These are phyloP conservation scores for Lumnitzera racemosa DNA, from an alignment of 345 rosid genomes.

Conservation along the genomic window DNA sequence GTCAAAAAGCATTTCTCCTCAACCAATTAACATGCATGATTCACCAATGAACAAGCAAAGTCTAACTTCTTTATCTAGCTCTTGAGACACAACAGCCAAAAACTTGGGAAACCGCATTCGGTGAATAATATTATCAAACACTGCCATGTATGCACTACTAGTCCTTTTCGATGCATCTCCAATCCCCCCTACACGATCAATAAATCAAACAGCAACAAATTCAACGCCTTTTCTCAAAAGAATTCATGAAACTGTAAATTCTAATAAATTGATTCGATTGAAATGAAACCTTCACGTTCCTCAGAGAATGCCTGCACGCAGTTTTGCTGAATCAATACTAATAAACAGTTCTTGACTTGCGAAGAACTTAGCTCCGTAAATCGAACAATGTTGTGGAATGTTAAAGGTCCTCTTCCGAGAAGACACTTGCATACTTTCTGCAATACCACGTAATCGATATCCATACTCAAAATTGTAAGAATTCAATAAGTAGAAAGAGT, in stretches of 20 bases:
- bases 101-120: constrained; percentile 70
- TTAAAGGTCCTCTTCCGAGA: constrained; percentile 55
- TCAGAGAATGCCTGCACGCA: constrained; percentile 67
- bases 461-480: neutral
- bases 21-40: neutral
- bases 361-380: constrained; percentile 29
- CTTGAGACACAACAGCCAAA: constrained; percentile 35
- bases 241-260: neutral
- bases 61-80: constrained; percentile 48
- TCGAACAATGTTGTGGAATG: constrained; percentile 36
- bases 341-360: constrained; percentile 57
- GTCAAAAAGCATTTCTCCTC: neutral
- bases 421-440: constrained; percentile 90
- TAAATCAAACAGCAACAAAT: neutral
- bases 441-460: neutral
- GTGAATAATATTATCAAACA: constrained; percentile 64
- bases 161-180: constrained; percentile 33
- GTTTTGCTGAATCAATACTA: constrained; percentile 75
- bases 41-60: constrained; percentile 8
- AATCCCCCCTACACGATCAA: constrained; percentile 27
- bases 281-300: constrained; percentile 29
- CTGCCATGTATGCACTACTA: constrained; percentile 40
- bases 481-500: neutral
- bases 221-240: neutral
- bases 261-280: neutral